These are phyloP conservation scores for Hyaloscypha hepaticicola DNA, from an alignment of 495 filamentous ascomycete species.

Conservation along the genomic window DNA sequence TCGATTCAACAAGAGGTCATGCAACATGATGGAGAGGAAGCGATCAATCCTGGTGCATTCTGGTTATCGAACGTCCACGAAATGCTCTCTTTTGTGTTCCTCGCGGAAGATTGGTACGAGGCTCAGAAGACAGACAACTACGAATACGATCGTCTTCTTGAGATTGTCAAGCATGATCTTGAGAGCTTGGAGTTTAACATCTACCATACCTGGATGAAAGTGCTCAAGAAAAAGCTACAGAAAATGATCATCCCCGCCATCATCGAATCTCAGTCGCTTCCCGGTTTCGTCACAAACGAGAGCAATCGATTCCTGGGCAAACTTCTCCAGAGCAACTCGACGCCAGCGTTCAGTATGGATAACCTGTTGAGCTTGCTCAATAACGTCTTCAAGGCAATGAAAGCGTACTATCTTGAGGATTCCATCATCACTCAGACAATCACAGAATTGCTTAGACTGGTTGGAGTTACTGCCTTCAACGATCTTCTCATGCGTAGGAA, in stretches of 20 bases:
- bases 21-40: constrained; percentile 96
- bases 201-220: constrained; percentile 99
- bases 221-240: constrained; percentile 95
- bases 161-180: constrained; percentile 98
- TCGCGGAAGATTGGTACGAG: constrained; percentile 99
- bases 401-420: constrained; percentile 95
- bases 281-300: constrained; percentile 97
- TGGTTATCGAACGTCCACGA: constrained; percentile 99
- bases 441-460: constrained; percentile 88
- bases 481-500: constrained; percentile 96
- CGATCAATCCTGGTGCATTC: constrained; percentile 95
- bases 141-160: constrained; percentile 95
- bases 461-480: constrained; percentile 98
- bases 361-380: constrained; percentile 95
- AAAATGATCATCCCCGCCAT: constrained; percentile 99
- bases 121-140: constrained; percentile 99
- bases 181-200: constrained; percentile 99
- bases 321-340: constrained; percentile 80
- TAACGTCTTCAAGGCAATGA: constrained; percentile 97
- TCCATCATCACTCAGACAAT: constrained; percentile 92
- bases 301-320: constrained; percentile 97
- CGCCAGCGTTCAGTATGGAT: constrained; percentile 97
- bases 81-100: constrained; percentile 99
- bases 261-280: constrained; percentile 97
- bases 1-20: constrained; percentile 99